Conservation (phyloP, 2,329 filamentous ascomycete genomes). For the Albophoma yamanashiensis region DNA sequence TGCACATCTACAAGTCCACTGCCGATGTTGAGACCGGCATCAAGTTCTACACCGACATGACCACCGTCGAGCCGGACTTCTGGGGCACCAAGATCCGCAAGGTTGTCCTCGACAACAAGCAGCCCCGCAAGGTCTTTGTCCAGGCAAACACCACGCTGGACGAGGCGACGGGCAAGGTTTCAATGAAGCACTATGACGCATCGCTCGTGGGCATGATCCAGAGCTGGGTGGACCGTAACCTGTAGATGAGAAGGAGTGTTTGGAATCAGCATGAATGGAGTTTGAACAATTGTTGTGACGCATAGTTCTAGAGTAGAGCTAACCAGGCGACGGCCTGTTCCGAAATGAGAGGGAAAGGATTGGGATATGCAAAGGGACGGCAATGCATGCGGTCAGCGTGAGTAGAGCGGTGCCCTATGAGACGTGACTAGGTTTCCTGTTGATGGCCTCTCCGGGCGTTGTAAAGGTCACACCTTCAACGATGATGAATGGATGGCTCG, state of each 20-base stretch:
- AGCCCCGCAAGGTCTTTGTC: constrained; percentile 84
- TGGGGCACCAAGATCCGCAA: constrained; percentile 73
- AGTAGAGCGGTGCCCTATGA: neutral
- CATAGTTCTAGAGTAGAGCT: neutral
- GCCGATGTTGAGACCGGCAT: constrained; percentile 72
- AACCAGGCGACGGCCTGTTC: neutral
- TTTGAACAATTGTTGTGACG: neutral
- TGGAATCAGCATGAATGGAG: neutral
- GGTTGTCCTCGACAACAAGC: constrained; percentile 65
- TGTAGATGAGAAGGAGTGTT: constrained; percentile 18
- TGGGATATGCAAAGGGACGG: neutral
- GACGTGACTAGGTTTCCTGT: neutral
- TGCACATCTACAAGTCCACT: constrained; percentile 87
- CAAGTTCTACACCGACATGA: constrained; percentile 75
- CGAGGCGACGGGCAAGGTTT: constrained; percentile 57
- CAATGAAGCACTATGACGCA: constrained; percentile 77
- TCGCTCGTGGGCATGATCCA: constrained; percentile 71
- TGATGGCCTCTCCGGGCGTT: too few species aligned
- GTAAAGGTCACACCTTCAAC: neutral
- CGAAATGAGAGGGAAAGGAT: neutral
- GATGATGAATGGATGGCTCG: neutral
- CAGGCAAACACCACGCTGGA: constrained; percentile 80
- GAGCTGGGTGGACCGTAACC: constrained; percentile 60
- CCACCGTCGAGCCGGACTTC: constrained; percentile 68
- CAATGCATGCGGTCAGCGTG: neutral